These are phyloP conservation scores for Agapanthus africanus DNA, from an alignment of 106 monocot species.

Conservation along the genomic window DNA sequence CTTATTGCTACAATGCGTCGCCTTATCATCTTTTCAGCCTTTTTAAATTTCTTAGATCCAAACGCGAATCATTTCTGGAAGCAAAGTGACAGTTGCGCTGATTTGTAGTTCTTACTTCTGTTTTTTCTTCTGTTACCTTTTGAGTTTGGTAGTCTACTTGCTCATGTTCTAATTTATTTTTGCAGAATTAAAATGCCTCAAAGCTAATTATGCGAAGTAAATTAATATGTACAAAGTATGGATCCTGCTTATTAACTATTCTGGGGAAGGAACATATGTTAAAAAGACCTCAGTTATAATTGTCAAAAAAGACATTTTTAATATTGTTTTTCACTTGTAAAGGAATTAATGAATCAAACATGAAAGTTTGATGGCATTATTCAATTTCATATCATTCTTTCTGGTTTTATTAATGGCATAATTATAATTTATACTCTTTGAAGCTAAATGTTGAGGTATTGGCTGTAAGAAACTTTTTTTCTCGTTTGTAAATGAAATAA, in stretches of 20 bases:
- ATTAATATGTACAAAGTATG: background rate
- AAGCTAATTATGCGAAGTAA: background rate
- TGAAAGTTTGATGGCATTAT: background rate
- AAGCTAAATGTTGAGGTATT: background rate
- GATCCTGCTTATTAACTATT: background rate
- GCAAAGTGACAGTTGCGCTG: too few species aligned
- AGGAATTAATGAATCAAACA: background rate
- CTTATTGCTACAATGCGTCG: too few species aligned
- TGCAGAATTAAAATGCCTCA: constrained; percentile 13
- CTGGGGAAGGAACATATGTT: background rate
- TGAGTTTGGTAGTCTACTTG: too few species aligned
- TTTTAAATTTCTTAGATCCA: too few species aligned
- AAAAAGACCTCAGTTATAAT: background rate
- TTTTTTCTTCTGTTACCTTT: too few species aligned
- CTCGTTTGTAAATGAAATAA: background rate
- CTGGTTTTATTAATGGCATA: background rate
- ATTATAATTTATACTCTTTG: background rate
- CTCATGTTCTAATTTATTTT: too few species aligned
- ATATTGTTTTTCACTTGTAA: background rate
- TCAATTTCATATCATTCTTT: too few species aligned
- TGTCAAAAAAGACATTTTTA: background rate
- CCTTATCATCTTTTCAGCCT: too few species aligned
- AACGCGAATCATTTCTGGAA: too few species aligned
- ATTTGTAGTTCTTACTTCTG: too few species aligned
- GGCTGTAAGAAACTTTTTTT: background rate